phyloP scores from a whole-genome alignment of 1,284 basidiomycete species.

The Fistulinella staudtii region DNA sequence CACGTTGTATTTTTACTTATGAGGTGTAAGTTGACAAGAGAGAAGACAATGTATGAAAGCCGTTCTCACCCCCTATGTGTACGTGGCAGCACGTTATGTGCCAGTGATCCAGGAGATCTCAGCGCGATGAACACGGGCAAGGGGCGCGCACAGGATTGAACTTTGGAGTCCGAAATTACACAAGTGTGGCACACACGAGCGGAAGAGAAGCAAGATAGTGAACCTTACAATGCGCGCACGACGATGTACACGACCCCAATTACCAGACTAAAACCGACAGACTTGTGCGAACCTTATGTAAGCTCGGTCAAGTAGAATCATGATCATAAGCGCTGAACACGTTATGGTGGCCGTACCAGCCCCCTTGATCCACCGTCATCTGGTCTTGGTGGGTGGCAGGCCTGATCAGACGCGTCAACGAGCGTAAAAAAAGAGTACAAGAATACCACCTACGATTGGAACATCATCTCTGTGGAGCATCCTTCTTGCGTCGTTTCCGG shows the following conservation, averaged over 20 bases:
- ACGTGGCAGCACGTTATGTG: constrained; percentile 4
- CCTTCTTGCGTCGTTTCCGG: constrained; percentile 3
- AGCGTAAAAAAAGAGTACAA: neutral
- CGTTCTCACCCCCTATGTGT: constrained; percentile 10
- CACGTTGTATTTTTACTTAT: neutral
- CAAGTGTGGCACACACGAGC: constrained; percentile 26
- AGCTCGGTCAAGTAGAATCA: constrained; percentile 7
- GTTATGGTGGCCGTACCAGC: constrained; percentile 5
- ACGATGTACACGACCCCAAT: constrained; percentile 3
- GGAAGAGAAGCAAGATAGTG: neutral
- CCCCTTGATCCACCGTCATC: constrained; percentile 9
- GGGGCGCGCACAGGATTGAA: constrained; percentile 17
- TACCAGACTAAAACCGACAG: neutral
- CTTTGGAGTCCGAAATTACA: constrained; percentile 17
- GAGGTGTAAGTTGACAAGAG: constrained; percentile 19
- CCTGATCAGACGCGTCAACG: constrained; percentile 12
- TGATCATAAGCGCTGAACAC: constrained; percentile 13
- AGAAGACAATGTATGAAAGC: constrained; percentile 13
- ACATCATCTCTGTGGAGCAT: constrained; percentile 9
- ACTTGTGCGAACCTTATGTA: constrained; percentile 11
- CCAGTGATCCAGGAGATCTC: constrained; percentile 5
- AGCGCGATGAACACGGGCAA: constrained; percentile 4
- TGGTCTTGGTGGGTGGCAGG: constrained; percentile 7
- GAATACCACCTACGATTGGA: constrained; percentile 10
- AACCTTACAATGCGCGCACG: neutral